These are phyloP conservation scores for Macaranga tanarius DNA, from an alignment of 441 rosid genomes.

Conservation along the genomic window DNA sequence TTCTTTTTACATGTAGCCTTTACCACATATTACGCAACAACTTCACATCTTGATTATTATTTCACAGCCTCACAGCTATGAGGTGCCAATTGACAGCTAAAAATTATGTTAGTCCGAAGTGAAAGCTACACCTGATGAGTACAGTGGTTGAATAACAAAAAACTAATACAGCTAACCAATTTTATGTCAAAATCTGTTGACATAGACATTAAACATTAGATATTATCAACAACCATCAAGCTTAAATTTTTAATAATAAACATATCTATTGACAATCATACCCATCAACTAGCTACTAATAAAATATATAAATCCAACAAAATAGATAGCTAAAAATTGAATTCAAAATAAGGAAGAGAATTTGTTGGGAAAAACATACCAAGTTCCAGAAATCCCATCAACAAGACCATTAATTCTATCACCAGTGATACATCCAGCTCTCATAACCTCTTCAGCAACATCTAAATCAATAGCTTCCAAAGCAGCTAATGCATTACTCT, in stretches of 20 bases:
- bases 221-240: neutral
- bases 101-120: neutral
- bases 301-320: neutral
- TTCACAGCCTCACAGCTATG: neutral
- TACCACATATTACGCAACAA: neutral
- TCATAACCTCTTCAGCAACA: slow-evolving; percentile 81
- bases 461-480: slow-evolving; percentile 82
- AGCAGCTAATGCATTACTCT: slow-evolving; percentile 93
- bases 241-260: neutral
- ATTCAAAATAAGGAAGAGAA: neutral
- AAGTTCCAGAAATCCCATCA: slow-evolving; percentile 85
- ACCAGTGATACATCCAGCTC: slow-evolving; percentile 84
- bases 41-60: neutral
- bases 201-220: neutral
- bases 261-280: neutral
- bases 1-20: neutral
- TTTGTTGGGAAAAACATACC: slow-evolving; percentile 45
- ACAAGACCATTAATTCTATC: slow-evolving; percentile 91
- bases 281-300: neutral
- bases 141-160: neutral
- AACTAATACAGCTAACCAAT: neutral
- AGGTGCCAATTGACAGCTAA: neutral
- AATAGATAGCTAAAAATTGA: neutral
- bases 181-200: neutral
- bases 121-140: neutral